Conservation (phyloP, 768 basidiomycete genomes). For the Austroboletus festivus region DNA sequence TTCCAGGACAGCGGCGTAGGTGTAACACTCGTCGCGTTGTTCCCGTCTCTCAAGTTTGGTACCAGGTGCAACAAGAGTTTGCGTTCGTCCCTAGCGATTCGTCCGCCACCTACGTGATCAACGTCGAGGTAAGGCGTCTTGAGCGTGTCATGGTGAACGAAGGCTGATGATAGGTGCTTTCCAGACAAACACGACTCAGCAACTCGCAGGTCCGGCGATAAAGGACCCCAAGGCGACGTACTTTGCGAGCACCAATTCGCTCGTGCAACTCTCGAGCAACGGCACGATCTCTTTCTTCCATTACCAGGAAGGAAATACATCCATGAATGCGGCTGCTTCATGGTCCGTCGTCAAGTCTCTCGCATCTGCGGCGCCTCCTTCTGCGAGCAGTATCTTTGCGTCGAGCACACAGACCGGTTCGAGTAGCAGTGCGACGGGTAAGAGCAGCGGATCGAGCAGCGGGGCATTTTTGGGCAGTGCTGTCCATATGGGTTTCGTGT, state of each 20-base stretch:
- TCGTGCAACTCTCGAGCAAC: constrained; percentile 65
- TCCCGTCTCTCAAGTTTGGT: not conserved
- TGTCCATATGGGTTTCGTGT: constrained; percentile 13
- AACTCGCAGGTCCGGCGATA: constrained; percentile 53
- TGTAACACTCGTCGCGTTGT: not conserved
- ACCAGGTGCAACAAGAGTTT: constrained; percentile 67
- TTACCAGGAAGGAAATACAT: constrained; percentile 45
- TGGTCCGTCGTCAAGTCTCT: constrained; percentile 50
- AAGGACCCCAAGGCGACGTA: constrained; percentile 62
- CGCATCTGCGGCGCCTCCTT: constrained; percentile 40
- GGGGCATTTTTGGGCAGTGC: constrained; percentile 11
- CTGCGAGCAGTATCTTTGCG: constrained; percentile 18
- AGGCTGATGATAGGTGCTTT: constrained; percentile 5
- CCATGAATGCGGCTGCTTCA: constrained; percentile 42
- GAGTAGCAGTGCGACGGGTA: constrained; percentile 13
- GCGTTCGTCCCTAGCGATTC: constrained; percentile 77
- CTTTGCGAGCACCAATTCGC: constrained; percentile 55
- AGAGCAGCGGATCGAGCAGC: constrained; percentile 12
- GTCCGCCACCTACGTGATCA: constrained; percentile 68
- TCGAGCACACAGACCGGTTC: constrained; percentile 18
- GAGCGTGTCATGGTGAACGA: not conserved
- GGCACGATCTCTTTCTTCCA: constrained; percentile 62
- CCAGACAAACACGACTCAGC: constrained; percentile 63
- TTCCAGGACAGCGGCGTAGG: constrained; percentile 55
- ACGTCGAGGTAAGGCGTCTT: constrained; percentile 50